These are phyloP conservation scores for Epichloe festucae DNA, from an alignment of 2,329 filamentous ascomycete species.

Conservation along the genomic window DNA sequence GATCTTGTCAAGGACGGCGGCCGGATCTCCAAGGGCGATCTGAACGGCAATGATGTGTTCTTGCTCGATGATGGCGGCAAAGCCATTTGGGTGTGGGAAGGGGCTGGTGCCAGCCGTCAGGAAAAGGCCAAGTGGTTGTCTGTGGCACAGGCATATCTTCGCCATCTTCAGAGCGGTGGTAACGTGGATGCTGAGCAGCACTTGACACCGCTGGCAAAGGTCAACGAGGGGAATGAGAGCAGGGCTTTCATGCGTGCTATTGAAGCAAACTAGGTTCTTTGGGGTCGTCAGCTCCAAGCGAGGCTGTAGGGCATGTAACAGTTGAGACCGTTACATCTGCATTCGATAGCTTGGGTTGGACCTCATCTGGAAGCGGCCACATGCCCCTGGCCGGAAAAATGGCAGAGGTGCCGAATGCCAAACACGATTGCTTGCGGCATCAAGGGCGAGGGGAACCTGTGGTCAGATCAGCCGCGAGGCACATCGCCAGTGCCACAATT, in stretches of 20 bases:
- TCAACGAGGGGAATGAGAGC: slow-evolving; percentile 43
- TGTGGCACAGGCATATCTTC: slow-evolving; percentile 43
- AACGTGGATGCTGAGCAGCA: slow-evolving; percentile 17
- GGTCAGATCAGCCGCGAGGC: too few species aligned
- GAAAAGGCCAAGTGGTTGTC: slow-evolving; percentile 50
- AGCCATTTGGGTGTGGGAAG: slow-evolving; percentile 55
- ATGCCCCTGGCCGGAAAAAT: slow-evolving; percentile 29
- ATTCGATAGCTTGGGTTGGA: slow-evolving; percentile 13
- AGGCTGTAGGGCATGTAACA: too few species aligned
- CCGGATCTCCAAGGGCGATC: slow-evolving; percentile 30
- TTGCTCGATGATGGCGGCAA: slow-evolving; percentile 44
- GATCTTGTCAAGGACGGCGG: slow-evolving; percentile 43
- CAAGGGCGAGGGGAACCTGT: too few species aligned
- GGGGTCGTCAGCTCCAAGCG: neutral
- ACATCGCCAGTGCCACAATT: too few species aligned
- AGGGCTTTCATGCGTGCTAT: slow-evolving; percentile 37
- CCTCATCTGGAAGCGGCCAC: slow-evolving; percentile 14
- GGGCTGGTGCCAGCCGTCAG: slow-evolving; percentile 38
- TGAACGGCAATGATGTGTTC: slow-evolving; percentile 49
- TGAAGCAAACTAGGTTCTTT: slow-evolving; percentile 8
- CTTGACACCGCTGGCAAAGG: slow-evolving; percentile 41
- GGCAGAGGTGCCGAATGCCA: slow-evolving; percentile 33
- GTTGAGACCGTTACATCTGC: too few species aligned
- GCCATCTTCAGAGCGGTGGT: slow-evolving; percentile 22
- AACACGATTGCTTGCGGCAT: slow-evolving; percentile 17